Conservation (phyloP, 352 stramenopile genomes). For the Pythium rhizo-oryzae region DNA sequence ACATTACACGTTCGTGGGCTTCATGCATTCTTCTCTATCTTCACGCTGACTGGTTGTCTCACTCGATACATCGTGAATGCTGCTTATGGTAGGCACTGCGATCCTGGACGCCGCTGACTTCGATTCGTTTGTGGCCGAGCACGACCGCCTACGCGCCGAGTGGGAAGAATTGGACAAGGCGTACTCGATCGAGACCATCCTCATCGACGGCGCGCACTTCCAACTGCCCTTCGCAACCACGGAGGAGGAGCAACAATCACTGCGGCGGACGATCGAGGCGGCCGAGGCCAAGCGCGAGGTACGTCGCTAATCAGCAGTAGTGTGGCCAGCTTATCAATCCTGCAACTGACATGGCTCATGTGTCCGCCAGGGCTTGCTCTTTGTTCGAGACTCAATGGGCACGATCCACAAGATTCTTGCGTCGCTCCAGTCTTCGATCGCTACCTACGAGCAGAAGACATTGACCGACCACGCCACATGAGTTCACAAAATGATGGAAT, state of each 20-base stretch:
- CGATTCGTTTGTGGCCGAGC: constrained; percentile 49
- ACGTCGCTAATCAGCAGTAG: no score
- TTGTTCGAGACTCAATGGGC: constrained; percentile 25
- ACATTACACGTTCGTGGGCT: constrained; percentile 45
- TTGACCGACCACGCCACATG: not conserved
- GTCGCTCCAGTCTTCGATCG: constrained; percentile 24
- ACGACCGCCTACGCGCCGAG: constrained; percentile 50
- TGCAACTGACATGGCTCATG: no score
- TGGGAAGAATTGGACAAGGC: constrained; percentile 74
- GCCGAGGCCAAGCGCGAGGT: constrained; percentile 28
- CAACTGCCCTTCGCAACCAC: constrained; percentile 21
- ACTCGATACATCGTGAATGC: no score
- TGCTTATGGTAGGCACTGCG: constrained; percentile 44
- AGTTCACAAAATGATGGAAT: not conserved
- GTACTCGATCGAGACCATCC: constrained; percentile 30
- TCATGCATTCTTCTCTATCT: no score
- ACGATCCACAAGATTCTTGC: constrained; percentile 27
- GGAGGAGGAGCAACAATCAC: constrained; percentile 13
- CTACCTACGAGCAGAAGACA: constrained; percentile 22
- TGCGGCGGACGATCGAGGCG: constrained; percentile 6
- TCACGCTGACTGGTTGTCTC: no score
- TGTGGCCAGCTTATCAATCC: no score
- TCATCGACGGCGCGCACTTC: constrained; percentile 24
- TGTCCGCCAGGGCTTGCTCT: constrained; percentile 15
- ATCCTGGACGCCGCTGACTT: constrained; percentile 73